A percentile compares a stretch with the other conserved stretches of the same genome.
Evolutionary conservation across 208 protist species (phyloP).

Genomic region (Hexamita inflata): DNA sequence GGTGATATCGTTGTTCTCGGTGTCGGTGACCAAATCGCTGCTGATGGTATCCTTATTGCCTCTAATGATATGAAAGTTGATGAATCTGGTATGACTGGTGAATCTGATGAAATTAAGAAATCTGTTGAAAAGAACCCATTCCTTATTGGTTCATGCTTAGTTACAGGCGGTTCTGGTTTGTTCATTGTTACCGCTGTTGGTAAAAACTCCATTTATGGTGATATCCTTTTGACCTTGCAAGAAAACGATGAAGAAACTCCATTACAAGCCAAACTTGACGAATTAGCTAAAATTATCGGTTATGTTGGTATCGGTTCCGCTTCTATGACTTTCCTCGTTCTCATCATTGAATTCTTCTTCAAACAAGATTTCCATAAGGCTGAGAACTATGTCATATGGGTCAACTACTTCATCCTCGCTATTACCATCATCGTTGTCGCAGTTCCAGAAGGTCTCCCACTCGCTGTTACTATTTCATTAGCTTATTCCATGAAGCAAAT

Average conservation of each 20-base stretch:
- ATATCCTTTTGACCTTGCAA: conserved; percentile 45
- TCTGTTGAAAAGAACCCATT: conserved; percentile 47
- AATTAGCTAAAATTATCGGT: conserved; percentile 63
- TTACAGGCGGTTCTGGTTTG: conserved; percentile 47
- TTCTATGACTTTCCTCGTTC: conserved; percentile 54
- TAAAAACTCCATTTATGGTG: conserved; percentile 61
- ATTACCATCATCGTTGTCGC: conserved; percentile 89
- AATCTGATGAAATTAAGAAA: conserved; percentile 72
- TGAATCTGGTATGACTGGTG: conserved; percentile 76
- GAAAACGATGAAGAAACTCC: conserved; percentile 62
- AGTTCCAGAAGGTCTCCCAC: conserved; percentile 81
- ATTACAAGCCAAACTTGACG: conserved; percentile 65
- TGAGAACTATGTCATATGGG: background rate
- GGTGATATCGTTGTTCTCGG: conserved; percentile 66
- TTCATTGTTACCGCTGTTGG: conserved; percentile 66
- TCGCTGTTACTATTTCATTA: conserved; percentile 84
- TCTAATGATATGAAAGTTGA: conserved; percentile 61
- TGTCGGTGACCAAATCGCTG: conserved; percentile 67
- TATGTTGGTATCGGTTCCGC: conserved; percentile 61
- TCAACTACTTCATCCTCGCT: conserved; percentile 67
- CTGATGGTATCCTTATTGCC: conserved; percentile 67
- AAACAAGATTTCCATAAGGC: background rate
- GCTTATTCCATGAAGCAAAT: conserved; percentile 89
- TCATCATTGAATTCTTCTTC: conserved; percentile 35
- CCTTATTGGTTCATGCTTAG: conserved; percentile 65